Evolutionary conservation across 805 yeast genomes (phyloP), one percentile per base, ranked within the genome.

Genomic region (Wickerhamiella bombiphila): DNA sequence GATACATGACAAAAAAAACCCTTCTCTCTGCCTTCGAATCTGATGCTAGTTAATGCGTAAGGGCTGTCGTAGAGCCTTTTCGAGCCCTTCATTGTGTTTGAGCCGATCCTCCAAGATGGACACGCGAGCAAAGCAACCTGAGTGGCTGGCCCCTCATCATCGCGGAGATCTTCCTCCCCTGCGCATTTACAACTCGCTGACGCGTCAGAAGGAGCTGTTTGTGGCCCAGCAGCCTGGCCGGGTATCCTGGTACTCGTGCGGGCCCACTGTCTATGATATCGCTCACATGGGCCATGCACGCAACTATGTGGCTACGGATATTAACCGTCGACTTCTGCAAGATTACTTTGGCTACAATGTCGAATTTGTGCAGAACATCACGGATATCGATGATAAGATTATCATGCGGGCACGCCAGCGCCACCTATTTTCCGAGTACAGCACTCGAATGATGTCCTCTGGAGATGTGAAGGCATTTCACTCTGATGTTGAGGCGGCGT

Each of bases 261-360:
- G 98, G 4, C 98, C 98, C 9, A 91, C 98, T 0, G 98, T 91
- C 13, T 91, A 91, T 55, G 94, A 91, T 59, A 74, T 91, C 24
- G 73, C 86, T 37, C 98, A 91, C 55, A 85, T 91, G 96, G 98
- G 98, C 17, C 98, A 91, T 58, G 98, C 98, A 11, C 69, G 98
- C 59, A 91, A 91, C 61, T 91, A 91, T 53, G 97, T 91, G 35
- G 74, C 94, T 7, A 81, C 80, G 37, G 98, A 91, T 58, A 83
- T 91, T 55, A 80, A 85, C 56, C 74, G 98, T 57, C 70, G 98
- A 49, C 71, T 91, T 36, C 56, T 91, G 46, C 83, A 78, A 57
- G 82, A 88, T 58, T 88, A 83, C 59, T 91, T 91, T 59, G 93
- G 94, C 16, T 91, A 82, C 60, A 75, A 82, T 48, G 72, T 91